Percentiles rank a stretch among this genome's conserved stretches.
These are phyloP conservation scores for Albugo laibachii DNA, from an alignment of 352 stramenopile species.

Conservation along the genomic window DNA sequence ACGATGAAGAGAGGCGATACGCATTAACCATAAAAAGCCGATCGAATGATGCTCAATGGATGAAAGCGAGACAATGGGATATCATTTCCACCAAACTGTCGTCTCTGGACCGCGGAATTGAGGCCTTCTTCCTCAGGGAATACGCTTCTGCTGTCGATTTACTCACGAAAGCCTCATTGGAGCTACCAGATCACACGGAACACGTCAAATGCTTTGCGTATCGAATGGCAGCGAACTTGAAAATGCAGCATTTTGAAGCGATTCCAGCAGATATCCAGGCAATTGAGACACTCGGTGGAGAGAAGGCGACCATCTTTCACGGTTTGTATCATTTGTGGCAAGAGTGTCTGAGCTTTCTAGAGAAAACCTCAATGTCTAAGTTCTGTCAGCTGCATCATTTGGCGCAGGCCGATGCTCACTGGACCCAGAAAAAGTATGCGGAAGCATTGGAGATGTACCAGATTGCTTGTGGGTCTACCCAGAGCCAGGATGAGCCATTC, in stretches of 20 bases:
- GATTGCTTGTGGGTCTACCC: slow-evolving; percentile 14
- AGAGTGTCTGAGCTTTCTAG: slow-evolving; percentile 33
- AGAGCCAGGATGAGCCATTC: slow-evolving; percentile 1
- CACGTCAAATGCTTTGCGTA: slow-evolving; percentile 61
- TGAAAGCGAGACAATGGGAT: slow-evolving; percentile 14
- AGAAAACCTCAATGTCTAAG: slow-evolving; percentile 15
- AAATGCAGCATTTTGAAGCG: slow-evolving; percentile 26
- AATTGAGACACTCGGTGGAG: slow-evolving; percentile 28
- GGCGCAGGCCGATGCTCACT: slow-evolving; percentile 31
- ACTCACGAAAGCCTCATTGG: slow-evolving; percentile 18
- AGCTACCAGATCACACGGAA: slow-evolving; percentile 33
- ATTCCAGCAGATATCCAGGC: slow-evolving; percentile 9
- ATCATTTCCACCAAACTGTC: slow-evolving; percentile 28
- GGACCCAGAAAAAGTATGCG: slow-evolving; percentile 35
- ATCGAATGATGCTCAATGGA: slow-evolving; percentile 12
- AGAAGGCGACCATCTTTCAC: slow-evolving; percentile 61
- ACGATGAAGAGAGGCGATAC: slow-evolving; percentile 30
- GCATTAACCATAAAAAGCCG: slow-evolving; percentile 20
- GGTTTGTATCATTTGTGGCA: slow-evolving; percentile 46
- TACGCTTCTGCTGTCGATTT: slow-evolving; percentile 33
- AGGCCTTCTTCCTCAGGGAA: slow-evolving; percentile 43
- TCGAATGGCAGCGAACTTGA: slow-evolving; percentile 46
- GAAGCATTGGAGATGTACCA: slow-evolving; percentile 29
- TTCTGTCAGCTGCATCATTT: slow-evolving; percentile 39
- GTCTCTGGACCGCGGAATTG: slow-evolving; percentile 32